Conservation (phyloP, 208 protist species). For the Crithidia thermophila region DNA sequence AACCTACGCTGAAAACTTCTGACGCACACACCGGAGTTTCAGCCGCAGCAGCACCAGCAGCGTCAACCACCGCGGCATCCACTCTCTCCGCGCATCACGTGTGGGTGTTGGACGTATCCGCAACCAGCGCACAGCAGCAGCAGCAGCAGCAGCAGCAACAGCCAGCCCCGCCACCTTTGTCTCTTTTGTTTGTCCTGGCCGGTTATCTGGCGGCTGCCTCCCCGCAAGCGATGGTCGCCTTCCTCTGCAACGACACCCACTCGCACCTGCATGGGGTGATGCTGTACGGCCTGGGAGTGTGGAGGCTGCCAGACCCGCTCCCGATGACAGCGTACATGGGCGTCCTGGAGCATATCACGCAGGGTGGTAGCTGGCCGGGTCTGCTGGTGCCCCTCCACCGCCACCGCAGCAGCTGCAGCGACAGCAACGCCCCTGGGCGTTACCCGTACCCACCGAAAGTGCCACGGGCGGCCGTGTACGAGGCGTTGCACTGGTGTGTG, state of each 20-base stretch:
- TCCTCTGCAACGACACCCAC: slow-evolving; percentile 63
- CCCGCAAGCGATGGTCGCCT: slow-evolving; percentile 33
- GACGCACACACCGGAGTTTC: neutral
- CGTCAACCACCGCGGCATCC: slow-evolving; percentile 3
- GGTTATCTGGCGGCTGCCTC: slow-evolving; percentile 69
- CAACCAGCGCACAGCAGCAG: neutral
- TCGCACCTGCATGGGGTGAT: slow-evolving; percentile 60
- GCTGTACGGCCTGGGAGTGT: slow-evolving; percentile 64
- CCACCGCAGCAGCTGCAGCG: neutral
- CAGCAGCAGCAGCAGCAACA: neutral
- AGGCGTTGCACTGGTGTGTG: slow-evolving; percentile 68
- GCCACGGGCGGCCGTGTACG: neutral
- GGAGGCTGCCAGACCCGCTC: slow-evolving; percentile 49
- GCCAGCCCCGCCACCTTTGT: slow-evolving; percentile 23
- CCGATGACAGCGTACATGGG: slow-evolving; percentile 28
- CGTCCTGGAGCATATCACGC: slow-evolving; percentile 41
- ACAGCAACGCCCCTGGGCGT: too few species aligned
- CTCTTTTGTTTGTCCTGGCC: slow-evolving; percentile 51
- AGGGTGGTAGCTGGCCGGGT: slow-evolving; percentile 58
- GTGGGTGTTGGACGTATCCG: slow-evolving; percentile 55
- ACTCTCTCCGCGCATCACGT: slow-evolving; percentile 64
- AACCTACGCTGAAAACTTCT: neutral
- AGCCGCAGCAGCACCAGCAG: neutral
- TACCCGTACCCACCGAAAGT: too few species aligned
- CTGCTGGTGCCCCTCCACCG: slow-evolving; percentile 16